A percentile compares a stretch with the other conserved stretches of the same genome.
Conservation (phyloP, 257 asterid genomes). For the Solanum medicagineum region DNA sequence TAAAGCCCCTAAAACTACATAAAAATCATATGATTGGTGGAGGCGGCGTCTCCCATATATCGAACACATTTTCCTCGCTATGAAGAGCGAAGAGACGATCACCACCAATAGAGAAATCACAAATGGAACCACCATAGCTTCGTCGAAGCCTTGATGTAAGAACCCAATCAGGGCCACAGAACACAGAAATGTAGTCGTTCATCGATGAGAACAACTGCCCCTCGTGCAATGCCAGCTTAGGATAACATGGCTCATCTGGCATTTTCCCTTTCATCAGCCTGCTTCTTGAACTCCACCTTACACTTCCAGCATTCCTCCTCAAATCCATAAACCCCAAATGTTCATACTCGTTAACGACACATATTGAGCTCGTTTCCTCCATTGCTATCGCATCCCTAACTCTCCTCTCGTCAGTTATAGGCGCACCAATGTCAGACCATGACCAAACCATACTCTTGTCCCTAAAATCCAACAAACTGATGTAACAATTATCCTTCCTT, state of each 20-base stretch:
- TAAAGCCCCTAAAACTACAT: background rate
- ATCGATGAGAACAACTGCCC: conserved; percentile 83
- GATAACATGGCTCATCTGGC: conserved; percentile 85
- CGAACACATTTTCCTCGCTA: conserved; percentile 84
- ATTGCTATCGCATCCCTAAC: conserved; percentile 84
- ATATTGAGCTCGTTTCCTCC: conserved; percentile 56
- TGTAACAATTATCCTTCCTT: conserved; percentile 80
- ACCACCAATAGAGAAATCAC: conserved; percentile 86
- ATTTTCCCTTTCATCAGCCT: conserved; percentile 72
- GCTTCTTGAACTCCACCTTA: conserved; percentile 92
- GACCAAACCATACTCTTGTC: conserved; percentile 81
- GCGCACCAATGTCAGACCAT: conserved; percentile 65
- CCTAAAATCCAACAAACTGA: conserved; percentile 76
- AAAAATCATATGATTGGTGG: conserved; percentile 46
- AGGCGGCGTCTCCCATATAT: conserved; percentile 72
- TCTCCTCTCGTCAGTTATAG: conserved; percentile 44
- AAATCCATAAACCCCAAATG: conserved; percentile 86
- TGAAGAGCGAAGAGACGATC: conserved; percentile 78
- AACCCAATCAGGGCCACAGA: conserved; percentile 82
- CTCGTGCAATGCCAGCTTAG: conserved; percentile 65
- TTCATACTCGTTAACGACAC: conserved; percentile 89
- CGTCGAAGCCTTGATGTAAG: conserved; percentile 59
- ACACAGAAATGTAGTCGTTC: conserved; percentile 77
- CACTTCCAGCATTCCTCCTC: conserved; percentile 43
- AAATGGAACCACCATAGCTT: conserved; percentile 80